These are phyloP conservation scores for Hippophae rhamnoides DNA, from an alignment of 306 rosid species.

Conservation along the genomic window DNA sequence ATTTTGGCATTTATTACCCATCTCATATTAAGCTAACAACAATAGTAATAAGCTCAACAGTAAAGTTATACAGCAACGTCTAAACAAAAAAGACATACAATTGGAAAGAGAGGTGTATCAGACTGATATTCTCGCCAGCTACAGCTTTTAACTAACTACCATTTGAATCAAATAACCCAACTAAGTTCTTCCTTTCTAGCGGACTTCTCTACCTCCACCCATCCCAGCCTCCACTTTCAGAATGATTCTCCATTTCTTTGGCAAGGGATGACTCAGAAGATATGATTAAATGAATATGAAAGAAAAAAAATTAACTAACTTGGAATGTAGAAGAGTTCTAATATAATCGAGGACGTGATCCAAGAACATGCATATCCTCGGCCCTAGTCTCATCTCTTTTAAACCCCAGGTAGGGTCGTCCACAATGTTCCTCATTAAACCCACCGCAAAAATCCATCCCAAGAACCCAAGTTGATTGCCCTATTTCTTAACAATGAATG, in stretches of 20 bases:
- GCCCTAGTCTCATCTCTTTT: conserved; percentile 11
- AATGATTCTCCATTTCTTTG: conserved; percentile 25
- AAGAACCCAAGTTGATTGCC: conserved; percentile 17
- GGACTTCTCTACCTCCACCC: conserved; percentile 42
- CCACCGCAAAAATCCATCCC: conserved; percentile 10
- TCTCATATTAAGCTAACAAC: conserved; percentile 56
- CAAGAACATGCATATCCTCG: conserved; percentile 27
- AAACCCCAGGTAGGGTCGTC: conserved; percentile 14
- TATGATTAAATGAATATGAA: conserved; percentile 50
- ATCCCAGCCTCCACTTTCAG: conserved; percentile 18
- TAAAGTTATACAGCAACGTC: conserved; percentile 52
- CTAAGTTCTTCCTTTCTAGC: conserved; percentile 20
- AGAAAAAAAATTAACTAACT: conserved; percentile 32
- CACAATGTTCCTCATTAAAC: conserved; percentile 12
- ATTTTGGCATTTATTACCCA: conserved; percentile 78
- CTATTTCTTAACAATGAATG: conserved; percentile 19
- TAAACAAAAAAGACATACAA: conserved; percentile 21
- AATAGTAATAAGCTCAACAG: conserved; percentile 59
- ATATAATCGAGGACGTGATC: conserved; percentile 35
- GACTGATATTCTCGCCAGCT: conserved; percentile 26
- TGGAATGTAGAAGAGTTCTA: conserved; percentile 32
- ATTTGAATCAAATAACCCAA: conserved; percentile 34
- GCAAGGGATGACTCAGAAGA: conserved; percentile 10
- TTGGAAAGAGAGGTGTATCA: conserved; percentile 22
- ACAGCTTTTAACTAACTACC: conserved; percentile 54